Percentiles rank a stretch among this genome's conserved stretches.
Conservation (phyloP, 164 flowering plant genomes). For the Santalum album region DNA sequence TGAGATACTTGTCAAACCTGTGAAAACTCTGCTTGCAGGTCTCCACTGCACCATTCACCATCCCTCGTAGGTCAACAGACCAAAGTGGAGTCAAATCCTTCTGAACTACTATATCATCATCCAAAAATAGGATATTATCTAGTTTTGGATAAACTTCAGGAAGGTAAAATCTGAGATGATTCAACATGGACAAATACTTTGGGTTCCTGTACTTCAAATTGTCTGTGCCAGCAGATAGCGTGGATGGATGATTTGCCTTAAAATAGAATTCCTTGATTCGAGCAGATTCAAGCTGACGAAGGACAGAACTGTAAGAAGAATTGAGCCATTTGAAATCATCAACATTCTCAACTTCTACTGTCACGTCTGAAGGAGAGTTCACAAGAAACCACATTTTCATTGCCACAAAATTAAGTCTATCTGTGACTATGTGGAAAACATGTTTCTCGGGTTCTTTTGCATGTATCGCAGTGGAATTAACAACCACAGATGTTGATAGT, state of each 20-base stretch:
- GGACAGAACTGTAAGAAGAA: conserved; percentile 87
- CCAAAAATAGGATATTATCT: conserved; percentile 82
- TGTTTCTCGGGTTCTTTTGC: conserved; percentile 85
- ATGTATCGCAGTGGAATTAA: conserved; percentile 71
- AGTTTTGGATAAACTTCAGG: conserved; percentile 95
- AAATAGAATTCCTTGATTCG: conserved; percentile 76
- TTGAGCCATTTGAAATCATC: conserved; percentile 95
- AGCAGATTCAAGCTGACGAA: conserved; percentile 90
- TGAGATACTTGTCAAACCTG: conserved; percentile 89
- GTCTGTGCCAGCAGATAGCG: conserved; percentile 62
- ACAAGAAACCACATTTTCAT: conserved; percentile 95
- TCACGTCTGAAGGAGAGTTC: conserved; percentile 53
- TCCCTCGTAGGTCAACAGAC: conserved; percentile 75
- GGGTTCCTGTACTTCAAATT: conserved; percentile 95
- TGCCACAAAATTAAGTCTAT: conserved; percentile 73
- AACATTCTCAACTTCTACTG: conserved; percentile 69
- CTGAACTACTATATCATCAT: conserved; percentile 97
- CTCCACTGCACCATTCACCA: conserved; percentile 97
- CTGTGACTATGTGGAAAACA: conserved; percentile 92
- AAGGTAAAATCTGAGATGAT: conserved; percentile 92
- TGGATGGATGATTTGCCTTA: conserved; percentile 70
- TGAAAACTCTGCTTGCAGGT: conserved; percentile 98
- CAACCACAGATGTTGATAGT: conserved; percentile 91
- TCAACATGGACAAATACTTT: conserved; percentile 91
- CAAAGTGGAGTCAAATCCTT: conserved; percentile 89